Evolutionary conservation across 2,329 filamentous ascomycete genomes (phyloP), one percentile per base, ranked within the genome.

Genomic region (Aspergillus calidoustus): DNA sequence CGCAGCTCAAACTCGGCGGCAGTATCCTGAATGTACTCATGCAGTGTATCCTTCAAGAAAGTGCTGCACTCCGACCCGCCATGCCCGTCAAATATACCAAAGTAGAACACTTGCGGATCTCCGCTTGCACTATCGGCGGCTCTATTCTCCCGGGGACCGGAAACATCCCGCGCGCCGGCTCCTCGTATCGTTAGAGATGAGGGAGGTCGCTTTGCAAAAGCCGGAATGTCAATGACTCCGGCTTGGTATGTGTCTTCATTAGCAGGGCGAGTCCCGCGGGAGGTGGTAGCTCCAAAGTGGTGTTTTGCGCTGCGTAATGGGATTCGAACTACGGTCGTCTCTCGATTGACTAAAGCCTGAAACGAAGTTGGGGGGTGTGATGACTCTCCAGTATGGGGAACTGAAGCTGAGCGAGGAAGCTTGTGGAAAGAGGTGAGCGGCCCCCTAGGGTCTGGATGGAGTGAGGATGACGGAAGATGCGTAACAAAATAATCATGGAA

Each of bases 401-500:
- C 90, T 51, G 92, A 95, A 25, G 91, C 91, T 68, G 91, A 87
- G 69, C 93, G 90, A 53, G 93, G 93, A 6, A 97, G 86, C 76
- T 95, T 93, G 76, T 97, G 93, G 68, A 92, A 90, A 31, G 88
- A 87, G 3, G 88, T 89, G 30, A 80, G 74, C 19, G 84, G 79
- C 23, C 83, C 80, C 59, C 88, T 84, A 41, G 91, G 91, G 77
- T 98, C 94, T 7, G 95, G 94, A 70, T 97, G 91, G 49, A 97
- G 84, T 3, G 93, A 97, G 15, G 93, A 96, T 19, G 93, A 96
- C 4, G 95, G 94, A 1, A 99, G 86, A 76, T 97, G 92, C 8
- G 95, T 97, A 62, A 98, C 92, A 77, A 99, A 99, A 82, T 99
- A 98, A 70, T 96, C 93, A 81, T 97, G 93, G 77, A 98, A 98